Base-by-base conservation (phyloP, 2,329 filamentous ascomycete species). In the Colletotrichum tropicicola region DNA sequence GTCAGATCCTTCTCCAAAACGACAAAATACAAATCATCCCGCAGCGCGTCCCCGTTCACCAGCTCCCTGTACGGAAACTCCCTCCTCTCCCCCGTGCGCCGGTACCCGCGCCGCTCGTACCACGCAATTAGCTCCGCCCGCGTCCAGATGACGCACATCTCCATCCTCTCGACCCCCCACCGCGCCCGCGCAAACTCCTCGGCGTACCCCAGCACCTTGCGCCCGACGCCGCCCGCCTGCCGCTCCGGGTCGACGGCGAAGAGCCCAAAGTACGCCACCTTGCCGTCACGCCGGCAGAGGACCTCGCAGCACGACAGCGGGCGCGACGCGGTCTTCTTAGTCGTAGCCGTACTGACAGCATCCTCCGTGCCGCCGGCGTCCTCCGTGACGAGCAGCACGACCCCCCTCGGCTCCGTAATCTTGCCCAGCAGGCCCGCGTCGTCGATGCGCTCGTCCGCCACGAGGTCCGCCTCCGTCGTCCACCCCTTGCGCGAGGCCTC, bases 381-480 rank as follows among this genome's bases (percentile, higher is more conserved):
- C 53, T 79, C 74, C 25, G 73, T 70, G 23, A 77, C 80, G 13
- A 82, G 51, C 3, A 85, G 69, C 4, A 83, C 72, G 9, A 71
- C 70, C 21, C 77, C 75, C 30, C 70, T 27, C 1, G 80, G 78
- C 4, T 74, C 69, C 8, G 71, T 70, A 71, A 84, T 82, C 67
- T 84, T 84, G 45, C 62, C 68, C 6, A 73, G 54, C 2, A 83
- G 67, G 6, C 76, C 76, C 0, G 61, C 65, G 1, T 71, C 65
- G 65, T 80, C 76, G 71, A 84, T 83, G 72, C 82, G 80, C 23
- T 80, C 73, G 70, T 79, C 80, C 9, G 70, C 71, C 19, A 84
- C 68, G 8, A 83, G 73, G 59, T 83, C 78, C 15, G 81, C 79
- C 66, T 83, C 82, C 4, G 79, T 82, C 13, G 82, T 83, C 82